Conservation (phyloP, 2,329 filamentous ascomycete species). For the Fusarium sublunatum region DNA sequence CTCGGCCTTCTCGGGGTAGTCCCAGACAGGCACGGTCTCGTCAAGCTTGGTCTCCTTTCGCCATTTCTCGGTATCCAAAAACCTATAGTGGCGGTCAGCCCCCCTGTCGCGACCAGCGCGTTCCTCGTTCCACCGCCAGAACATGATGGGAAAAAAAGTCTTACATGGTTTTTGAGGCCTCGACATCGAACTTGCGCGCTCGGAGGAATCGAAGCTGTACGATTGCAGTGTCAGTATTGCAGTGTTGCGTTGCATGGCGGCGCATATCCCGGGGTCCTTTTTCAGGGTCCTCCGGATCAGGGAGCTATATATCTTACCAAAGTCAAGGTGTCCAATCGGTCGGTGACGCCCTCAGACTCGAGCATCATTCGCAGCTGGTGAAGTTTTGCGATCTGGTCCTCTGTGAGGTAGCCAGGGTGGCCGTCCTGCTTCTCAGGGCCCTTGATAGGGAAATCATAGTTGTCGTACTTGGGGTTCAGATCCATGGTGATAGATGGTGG, state of each 20-base stretch:
- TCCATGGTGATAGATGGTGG: slow-evolving; percentile 58
- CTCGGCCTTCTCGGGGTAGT: slow-evolving; percentile 85
- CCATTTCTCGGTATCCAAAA: slow-evolving; percentile 91
- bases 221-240: slow-evolving; percentile 23
- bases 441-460: slow-evolving; percentile 91
- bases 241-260: slow-evolving; percentile 1
- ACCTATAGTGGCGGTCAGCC: slow-evolving; percentile 68
- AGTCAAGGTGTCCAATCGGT: slow-evolving; percentile 91
- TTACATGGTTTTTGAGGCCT: slow-evolving; percentile 86
- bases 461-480: slow-evolving; percentile 88
- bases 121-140: slow-evolving; percentile 35
- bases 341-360: slow-evolving; percentile 83
- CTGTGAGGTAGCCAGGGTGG: slow-evolving; percentile 88
- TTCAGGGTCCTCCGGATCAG: slow-evolving; percentile 6
- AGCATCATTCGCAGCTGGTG: slow-evolving; percentile 85
- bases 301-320: slow-evolving; percentile 67
- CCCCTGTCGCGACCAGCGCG: slow-evolving; percentile 32
- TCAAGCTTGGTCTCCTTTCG: slow-evolving; percentile 87
- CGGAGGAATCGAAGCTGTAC: slow-evolving; percentile 85
- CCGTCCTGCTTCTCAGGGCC: slow-evolving; percentile 77
- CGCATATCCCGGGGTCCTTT: slow-evolving; percentile 15
- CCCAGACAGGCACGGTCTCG: slow-evolving; percentile 81
- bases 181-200: slow-evolving; percentile 94
- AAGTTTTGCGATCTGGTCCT: slow-evolving; percentile 89
- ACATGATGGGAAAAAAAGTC: slow-evolving; percentile 14